A percentile compares a stretch with the other conserved stretches of the same genome.
Evolutionary conservation across 768 basidiomycete species (phyloP).

Genomic region (Tephrocybe rancida): DNA sequence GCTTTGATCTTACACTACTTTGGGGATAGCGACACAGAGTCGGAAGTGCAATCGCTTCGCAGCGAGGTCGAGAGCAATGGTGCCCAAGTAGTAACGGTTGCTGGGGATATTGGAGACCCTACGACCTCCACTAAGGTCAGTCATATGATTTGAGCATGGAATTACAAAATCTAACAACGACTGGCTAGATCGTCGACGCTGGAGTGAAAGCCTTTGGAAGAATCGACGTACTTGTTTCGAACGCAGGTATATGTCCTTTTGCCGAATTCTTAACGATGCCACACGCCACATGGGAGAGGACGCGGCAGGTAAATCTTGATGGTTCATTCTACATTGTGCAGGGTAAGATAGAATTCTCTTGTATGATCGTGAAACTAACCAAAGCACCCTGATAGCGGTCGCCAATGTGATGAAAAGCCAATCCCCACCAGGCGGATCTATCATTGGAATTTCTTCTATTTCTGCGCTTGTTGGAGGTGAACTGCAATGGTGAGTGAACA

Average conservation of each 20-base stretch:
- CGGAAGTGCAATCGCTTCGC: slow-evolving; percentile 48
- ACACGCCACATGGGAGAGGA: slow-evolving; percentile 59
- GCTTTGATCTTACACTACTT: slow-evolving; percentile 70
- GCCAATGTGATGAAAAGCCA: slow-evolving; percentile 77
- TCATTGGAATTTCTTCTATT: slow-evolving; percentile 79
- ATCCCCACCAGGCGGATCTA: slow-evolving; percentile 69
- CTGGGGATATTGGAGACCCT: slow-evolving; percentile 67
- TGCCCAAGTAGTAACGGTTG: slow-evolving; percentile 47
- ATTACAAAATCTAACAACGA: neutral
- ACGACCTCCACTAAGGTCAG: slow-evolving; percentile 57
- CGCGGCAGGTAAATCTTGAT: slow-evolving; percentile 73
- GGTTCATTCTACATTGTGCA: slow-evolving; percentile 74
- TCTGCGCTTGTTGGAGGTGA: slow-evolving; percentile 80
- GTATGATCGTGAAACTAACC: neutral
- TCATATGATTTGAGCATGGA: neutral
- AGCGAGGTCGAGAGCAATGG: slow-evolving; percentile 44
- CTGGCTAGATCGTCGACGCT: slow-evolving; percentile 60
- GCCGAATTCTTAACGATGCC: slow-evolving; percentile 75
- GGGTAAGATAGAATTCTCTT: slow-evolving; percentile 37
- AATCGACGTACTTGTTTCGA: slow-evolving; percentile 55
- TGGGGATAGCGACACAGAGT: slow-evolving; percentile 56
- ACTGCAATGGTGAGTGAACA: slow-evolving; percentile 53
- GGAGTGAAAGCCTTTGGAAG: slow-evolving; percentile 63
- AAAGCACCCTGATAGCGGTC: slow-evolving; percentile 42
- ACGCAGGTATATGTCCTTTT: slow-evolving; percentile 75